A percentile compares a stretch with the other conserved stretches of the same genome.
These are phyloP conservation scores for Penicillium hesseltinei DNA, from an alignment of 2,329 filamentous ascomycete species.

Conservation along the genomic window DNA sequence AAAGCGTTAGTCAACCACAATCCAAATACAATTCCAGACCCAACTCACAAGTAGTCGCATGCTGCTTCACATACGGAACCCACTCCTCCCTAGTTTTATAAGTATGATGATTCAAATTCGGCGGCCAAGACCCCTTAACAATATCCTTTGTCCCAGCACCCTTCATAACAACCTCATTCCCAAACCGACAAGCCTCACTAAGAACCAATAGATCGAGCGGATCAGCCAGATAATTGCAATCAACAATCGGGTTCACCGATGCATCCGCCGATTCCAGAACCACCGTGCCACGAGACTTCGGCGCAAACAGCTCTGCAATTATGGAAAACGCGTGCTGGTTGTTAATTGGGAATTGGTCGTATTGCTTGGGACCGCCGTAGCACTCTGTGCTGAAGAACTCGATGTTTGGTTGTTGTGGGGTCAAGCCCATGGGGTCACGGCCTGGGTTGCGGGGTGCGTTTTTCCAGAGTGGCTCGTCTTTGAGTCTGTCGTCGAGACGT, in stretches of 20 bases:
- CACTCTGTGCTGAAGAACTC: constrained; percentile 64
- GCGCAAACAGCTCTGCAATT: constrained; percentile 57
- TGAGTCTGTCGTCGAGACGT: constrained; percentile 59
- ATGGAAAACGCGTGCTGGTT: constrained; percentile 58
- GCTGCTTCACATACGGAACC: constrained; percentile 56
- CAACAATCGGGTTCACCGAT: constrained; percentile 53
- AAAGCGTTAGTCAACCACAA: neutral
- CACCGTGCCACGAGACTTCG: constrained; percentile 57
- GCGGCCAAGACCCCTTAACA: constrained; percentile 61
- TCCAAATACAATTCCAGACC: neutral
- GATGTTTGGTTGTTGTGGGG: constrained; percentile 56
- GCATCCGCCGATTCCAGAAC: constrained; percentile 51
- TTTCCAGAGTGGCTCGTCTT: constrained; percentile 56
- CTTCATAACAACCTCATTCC: constrained; percentile 60
- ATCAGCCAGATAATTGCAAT: constrained; percentile 59
- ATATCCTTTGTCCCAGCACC: constrained; percentile 59
- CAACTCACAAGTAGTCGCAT: constrained; percentile 59
- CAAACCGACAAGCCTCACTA: constrained; percentile 57
- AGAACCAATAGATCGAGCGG: constrained; percentile 59
- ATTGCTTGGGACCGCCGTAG: constrained; percentile 61
- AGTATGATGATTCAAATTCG: constrained; percentile 51
- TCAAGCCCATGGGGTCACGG: constrained; percentile 63
- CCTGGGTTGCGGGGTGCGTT: constrained; percentile 49
- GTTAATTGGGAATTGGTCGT: constrained; percentile 52
- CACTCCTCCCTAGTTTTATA: constrained; percentile 58